These are phyloP conservation scores for Oidium heveae DNA, from an alignment of 2,329 filamentous ascomycete species.

Conservation along the genomic window DNA sequence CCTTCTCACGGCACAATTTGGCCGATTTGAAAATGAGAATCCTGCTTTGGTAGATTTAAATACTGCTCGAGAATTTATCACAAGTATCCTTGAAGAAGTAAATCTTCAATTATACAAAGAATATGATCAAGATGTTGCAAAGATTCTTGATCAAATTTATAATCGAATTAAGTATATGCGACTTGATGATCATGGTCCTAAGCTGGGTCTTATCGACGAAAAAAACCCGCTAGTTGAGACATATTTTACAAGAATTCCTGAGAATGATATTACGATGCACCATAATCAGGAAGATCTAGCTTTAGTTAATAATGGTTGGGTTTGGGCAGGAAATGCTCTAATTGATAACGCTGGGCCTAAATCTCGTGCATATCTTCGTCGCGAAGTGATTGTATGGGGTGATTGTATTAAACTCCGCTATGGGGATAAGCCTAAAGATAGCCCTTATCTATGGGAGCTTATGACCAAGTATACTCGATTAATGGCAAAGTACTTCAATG, in stretches of 20 bases:
- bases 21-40: conserved; percentile 32
- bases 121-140: conserved; percentile 61
- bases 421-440: conserved; percentile 55
- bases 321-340: conserved; percentile 90
- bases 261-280: conserved; percentile 52
- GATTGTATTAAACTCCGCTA: conserved; percentile 96
- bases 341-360: conserved; percentile 77
- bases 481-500: conserved; percentile 84
- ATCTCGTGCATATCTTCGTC: conserved; percentile 77
- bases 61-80: conserved; percentile 28
- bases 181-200: conserved; percentile 77
- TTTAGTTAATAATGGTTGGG: conserved; percentile 91
- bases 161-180: conserved; percentile 90
- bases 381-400: conserved; percentile 94
- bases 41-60: conserved; percentile 23
- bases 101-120: conserved; percentile 81
- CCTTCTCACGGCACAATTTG: conserved; percentile 40
- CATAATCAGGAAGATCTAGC: conserved; percentile 55
- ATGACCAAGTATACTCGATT: conserved; percentile 84
- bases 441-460: conserved; percentile 80
- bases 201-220: conserved; percentile 48
- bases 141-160: conserved; percentile 74
- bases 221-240: conserved; percentile 68
- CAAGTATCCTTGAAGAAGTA: conserved; percentile 48
- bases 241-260: conserved; percentile 77